Evolutionary conservation across 805 yeast genomes (phyloP).

Genomic region (Scheffersomyces coipomensis): DNA sequence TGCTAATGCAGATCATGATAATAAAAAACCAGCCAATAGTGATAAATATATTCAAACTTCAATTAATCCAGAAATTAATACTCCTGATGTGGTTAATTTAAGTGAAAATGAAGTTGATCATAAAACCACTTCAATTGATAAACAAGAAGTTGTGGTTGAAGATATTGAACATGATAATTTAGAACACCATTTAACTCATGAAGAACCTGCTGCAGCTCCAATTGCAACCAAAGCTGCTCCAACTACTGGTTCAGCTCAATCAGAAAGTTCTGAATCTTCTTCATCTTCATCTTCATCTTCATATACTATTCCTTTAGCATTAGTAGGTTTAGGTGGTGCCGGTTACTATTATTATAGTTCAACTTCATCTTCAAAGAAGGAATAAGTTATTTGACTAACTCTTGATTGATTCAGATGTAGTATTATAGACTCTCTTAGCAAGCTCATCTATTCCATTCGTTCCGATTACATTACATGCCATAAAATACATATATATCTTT

Average conservation of each 20-base stretch:
- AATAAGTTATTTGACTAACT: not conserved
- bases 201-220: slow-evolving; percentile 9
- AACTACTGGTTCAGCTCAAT: not conserved
- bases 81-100: slow-evolving; percentile 32
- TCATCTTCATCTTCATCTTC: not conserved
- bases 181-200: slow-evolving; percentile 8
- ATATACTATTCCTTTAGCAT: slow-evolving; percentile 17
- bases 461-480: no score
- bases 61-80: slow-evolving; percentile 39
- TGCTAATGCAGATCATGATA: slow-evolving; percentile 9
- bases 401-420: no score
- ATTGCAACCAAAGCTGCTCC: not conserved
- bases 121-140: slow-evolving; percentile 27
- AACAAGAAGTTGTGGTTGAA: slow-evolving; percentile 30
- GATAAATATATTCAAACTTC: slow-evolving; percentile 42
- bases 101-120: slow-evolving; percentile 36
- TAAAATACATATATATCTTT: no score
- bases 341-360: slow-evolving; percentile 18
- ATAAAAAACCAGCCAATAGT: slow-evolving; percentile 32
- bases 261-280: not conserved
- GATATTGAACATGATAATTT: slow-evolving; percentile 37
- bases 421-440: no score
- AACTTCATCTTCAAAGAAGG: slow-evolving; percentile 1
- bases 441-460: no score
- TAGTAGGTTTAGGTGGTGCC: slow-evolving; percentile 29